phyloP scores from a whole-genome alignment of 108 stramenopile species.

The Tribonema minus region DNA sequence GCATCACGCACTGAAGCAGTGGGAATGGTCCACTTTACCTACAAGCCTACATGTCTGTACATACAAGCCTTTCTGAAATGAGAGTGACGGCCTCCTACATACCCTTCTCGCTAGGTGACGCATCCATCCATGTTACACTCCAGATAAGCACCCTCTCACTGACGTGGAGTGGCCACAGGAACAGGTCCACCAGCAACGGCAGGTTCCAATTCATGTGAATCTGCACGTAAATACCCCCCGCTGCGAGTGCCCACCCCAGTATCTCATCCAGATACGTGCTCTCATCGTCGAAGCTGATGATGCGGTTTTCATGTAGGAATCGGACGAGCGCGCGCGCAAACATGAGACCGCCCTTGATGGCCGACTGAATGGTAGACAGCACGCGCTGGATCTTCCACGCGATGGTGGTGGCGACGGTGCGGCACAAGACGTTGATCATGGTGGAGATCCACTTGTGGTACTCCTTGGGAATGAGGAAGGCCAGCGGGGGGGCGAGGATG shows the following conservation, averaged over 20 bases:
- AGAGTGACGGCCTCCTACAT: neutral
- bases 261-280: constrained; percentile 74
- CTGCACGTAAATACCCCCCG: constrained; percentile 69
- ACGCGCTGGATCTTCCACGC: constrained; percentile 84
- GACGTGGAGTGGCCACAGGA: constrained; percentile 73
- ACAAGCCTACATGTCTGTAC: neutral
- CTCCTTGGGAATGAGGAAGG: constrained; percentile 64
- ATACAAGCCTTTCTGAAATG: neutral
- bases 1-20: neutral
- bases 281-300: constrained; percentile 57
- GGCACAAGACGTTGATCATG: constrained; percentile 50
- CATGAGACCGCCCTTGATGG: constrained; percentile 78
- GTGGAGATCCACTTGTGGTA: constrained; percentile 65
- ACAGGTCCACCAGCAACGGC: constrained; percentile 78
- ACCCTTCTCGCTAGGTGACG: neutral
- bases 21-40: neutral
- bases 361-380: constrained; percentile 76
- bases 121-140: constrained; percentile 53
- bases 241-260: constrained; percentile 74
- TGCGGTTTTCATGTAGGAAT: constrained; percentile 40
- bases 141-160: constrained; percentile 71
- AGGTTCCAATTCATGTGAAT: constrained; percentile 63
- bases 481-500: constrained; percentile 65
- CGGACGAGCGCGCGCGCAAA: constrained; percentile 66
- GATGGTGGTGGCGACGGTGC: constrained; percentile 73